Evolutionary conservation across 2,329 filamentous ascomycete species (phyloP).

Genomic region (Cercospora zeina): DNA sequence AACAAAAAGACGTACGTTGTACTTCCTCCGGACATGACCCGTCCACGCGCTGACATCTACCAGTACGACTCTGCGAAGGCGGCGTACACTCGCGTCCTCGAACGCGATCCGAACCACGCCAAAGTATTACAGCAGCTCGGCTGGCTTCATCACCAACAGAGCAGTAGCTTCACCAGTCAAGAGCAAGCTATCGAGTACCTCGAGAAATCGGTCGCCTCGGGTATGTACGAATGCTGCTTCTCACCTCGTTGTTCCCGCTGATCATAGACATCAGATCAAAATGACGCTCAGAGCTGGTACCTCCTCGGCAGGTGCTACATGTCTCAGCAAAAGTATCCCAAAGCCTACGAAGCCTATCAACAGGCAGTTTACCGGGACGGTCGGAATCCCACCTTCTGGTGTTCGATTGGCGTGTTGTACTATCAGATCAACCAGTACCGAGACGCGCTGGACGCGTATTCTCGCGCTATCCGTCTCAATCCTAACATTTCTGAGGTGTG

Average conservation of each 20-base stretch:
- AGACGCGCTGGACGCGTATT: conserved; percentile 96
- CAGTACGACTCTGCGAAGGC: conserved; percentile 91
- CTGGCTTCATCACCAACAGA: conserved; percentile 97
- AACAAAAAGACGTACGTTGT: conserved; percentile 88
- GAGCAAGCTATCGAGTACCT: conserved; percentile 96
- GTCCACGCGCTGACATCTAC: conserved; percentile 37
- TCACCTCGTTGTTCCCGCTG: background rate
- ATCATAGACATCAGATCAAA: conserved; percentile 65
- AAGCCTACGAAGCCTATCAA: conserved; percentile 97
- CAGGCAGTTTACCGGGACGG: conserved; percentile 98
- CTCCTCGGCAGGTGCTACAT: conserved; percentile 96
- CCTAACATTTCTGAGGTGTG: conserved; percentile 98
- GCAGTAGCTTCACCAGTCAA: conserved; percentile 84
- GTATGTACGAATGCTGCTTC: conserved; percentile 54
- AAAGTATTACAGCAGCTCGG: conserved; percentile 97
- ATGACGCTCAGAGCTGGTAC: conserved; percentile 97
- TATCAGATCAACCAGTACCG: conserved; percentile 99
- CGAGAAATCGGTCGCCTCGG: conserved; percentile 91
- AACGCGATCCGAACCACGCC: conserved; percentile 91
- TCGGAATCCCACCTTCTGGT: conserved; percentile 98
- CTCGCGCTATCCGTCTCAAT: conserved; percentile 90
- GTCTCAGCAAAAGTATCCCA: conserved; percentile 98
- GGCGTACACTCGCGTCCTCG: conserved; percentile 88
- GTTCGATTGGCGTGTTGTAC: conserved; percentile 96
- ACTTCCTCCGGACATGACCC: background rate